Evolutionary conservation across 2,329 filamentous ascomycete species (phyloP).

Genomic region (Trichoderma koningii): DNA sequence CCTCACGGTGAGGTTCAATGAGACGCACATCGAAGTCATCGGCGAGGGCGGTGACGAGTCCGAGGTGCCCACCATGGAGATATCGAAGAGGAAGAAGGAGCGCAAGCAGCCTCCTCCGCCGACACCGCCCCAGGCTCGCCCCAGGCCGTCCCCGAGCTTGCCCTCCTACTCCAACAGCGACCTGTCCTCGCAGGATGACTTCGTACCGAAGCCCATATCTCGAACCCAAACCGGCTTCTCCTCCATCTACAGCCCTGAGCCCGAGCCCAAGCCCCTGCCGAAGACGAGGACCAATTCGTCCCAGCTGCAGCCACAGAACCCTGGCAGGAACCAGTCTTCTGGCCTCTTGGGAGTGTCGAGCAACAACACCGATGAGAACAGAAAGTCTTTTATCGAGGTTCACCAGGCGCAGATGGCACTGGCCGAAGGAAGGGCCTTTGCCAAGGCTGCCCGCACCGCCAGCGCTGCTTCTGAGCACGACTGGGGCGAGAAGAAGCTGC

Average conservation of each 20-base stretch:
- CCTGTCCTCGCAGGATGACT: constrained; percentile 42
- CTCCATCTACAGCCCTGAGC: constrained; percentile 36
- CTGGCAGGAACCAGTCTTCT: constrained; percentile 41
- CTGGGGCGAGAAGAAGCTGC: constrained; percentile 37
- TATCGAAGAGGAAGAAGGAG: constrained; percentile 59
- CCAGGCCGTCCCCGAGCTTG: constrained; percentile 21
- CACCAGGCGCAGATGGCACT: constrained; percentile 62
- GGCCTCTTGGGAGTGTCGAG: constrained; percentile 47
- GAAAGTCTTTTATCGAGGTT: constrained; percentile 60
- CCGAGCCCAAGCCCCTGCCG: constrained; percentile 22
- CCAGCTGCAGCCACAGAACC: constrained; percentile 32
- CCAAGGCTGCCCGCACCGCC: constrained; percentile 48
- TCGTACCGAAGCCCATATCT: constrained; percentile 56
- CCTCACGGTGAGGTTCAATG: constrained; percentile 72
- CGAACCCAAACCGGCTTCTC: constrained; percentile 61
- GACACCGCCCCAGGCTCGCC: constrained; percentile 34
- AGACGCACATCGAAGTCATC: constrained; percentile 75
- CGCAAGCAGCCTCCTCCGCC: constrained; percentile 41
- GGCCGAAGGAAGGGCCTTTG: constrained; percentile 61
- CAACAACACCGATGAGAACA: constrained; percentile 49
- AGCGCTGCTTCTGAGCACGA: constrained; percentile 40
- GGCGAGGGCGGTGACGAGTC: constrained; percentile 90
- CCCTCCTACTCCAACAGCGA: constrained; percentile 16
- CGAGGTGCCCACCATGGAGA: constrained; percentile 69
- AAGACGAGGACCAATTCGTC: constrained; percentile 25